These are phyloP conservation scores for Malassezia equina DNA, from an alignment of 1,284 basidiomycete genomes.

Conservation along the genomic window DNA sequence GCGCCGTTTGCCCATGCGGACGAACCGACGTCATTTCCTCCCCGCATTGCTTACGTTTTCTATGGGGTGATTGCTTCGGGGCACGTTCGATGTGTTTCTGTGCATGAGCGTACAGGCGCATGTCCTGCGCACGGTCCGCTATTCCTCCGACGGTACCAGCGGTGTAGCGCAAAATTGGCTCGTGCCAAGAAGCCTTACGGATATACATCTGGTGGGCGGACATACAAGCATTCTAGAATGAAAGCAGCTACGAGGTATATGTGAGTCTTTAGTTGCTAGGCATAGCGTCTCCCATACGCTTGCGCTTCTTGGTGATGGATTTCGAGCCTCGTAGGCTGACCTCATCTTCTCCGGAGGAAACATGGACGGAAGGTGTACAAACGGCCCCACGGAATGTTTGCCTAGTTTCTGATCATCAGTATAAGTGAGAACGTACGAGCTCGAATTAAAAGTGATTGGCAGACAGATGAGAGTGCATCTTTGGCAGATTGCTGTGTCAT, in stretches of 20 bases:
- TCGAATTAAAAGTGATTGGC: constrained; percentile 25
- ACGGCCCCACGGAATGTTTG: constrained; percentile 15
- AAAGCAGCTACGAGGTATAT: neutral
- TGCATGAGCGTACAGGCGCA: neutral
- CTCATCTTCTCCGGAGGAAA: neutral
- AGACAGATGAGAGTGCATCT: constrained; percentile 32
- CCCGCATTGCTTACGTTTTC: neutral
- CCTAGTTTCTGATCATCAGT: constrained; percentile 3
- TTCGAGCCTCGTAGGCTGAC: neutral
- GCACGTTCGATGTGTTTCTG: neutral
- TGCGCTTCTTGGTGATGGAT: neutral
- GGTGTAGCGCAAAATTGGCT: neutral
- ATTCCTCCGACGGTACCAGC: neutral
- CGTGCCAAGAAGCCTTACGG: neutral
- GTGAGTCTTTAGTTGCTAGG: neutral
- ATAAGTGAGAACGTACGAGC: constrained; percentile 21
- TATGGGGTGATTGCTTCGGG: neutral
- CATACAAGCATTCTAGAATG: neutral
- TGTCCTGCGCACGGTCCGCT: neutral
- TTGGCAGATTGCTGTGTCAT: constrained; percentile 28
- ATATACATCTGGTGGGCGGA: neutral
- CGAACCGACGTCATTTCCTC: neutral
- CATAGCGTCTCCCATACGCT: neutral
- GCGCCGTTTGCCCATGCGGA: neutral
- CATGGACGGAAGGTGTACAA: neutral